Percentiles rank a stretch among this genome's conserved stretches.
phyloP scores from a whole-genome alignment of 2,329 filamentous ascomycete genomes.

The Fusarium mangiferae region DNA sequence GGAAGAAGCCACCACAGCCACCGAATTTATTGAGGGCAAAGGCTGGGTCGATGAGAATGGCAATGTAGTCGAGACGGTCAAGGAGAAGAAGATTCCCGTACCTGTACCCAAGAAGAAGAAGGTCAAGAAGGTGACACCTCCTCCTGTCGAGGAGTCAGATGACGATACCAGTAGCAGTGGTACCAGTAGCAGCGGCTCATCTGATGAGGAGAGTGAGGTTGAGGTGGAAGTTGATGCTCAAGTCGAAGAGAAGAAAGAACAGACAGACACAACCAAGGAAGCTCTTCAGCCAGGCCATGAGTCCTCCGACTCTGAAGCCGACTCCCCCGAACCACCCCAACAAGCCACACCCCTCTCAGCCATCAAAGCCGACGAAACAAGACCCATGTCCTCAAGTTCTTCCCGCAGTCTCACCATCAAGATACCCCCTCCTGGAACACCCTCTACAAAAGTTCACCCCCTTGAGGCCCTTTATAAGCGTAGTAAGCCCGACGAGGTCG shows the following conservation, averaged over 20 bases:
- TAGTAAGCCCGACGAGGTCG: slow-evolving; percentile 57
- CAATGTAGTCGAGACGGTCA: slow-evolving; percentile 74
- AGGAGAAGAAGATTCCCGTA: slow-evolving; percentile 46
- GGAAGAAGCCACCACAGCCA: slow-evolving; percentile 49
- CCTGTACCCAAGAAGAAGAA: slow-evolving; percentile 42
- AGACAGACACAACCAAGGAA: neutral
- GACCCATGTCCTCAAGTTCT: slow-evolving; percentile 63
- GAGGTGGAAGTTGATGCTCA: slow-evolving; percentile 20
- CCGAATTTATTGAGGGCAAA: slow-evolving; percentile 81
- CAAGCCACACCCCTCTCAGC: slow-evolving; percentile 38
- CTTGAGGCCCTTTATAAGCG: slow-evolving; percentile 93
- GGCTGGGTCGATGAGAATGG: slow-evolving; percentile 89
- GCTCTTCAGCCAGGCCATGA: slow-evolving; percentile 28
- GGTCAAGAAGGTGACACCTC: slow-evolving; percentile 30
- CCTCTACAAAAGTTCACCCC: slow-evolving; percentile 74
- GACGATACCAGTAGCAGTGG: slow-evolving; percentile 49
- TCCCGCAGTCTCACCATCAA: slow-evolving; percentile 64
- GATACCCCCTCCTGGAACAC: slow-evolving; percentile 60
- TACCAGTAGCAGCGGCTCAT: slow-evolving; percentile 50
- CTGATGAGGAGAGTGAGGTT: slow-evolving; percentile 46
- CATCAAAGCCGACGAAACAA: slow-evolving; percentile 47
- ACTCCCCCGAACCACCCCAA: slow-evolving; percentile 11
- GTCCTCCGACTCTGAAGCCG: slow-evolving; percentile 15
- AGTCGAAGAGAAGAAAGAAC: slow-evolving; percentile 7
- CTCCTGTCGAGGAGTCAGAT: slow-evolving; percentile 36